These are phyloP conservation scores for Saccharomycopsis babjevae DNA, from an alignment of 805 yeast genomes.

Conservation along the genomic window DNA sequence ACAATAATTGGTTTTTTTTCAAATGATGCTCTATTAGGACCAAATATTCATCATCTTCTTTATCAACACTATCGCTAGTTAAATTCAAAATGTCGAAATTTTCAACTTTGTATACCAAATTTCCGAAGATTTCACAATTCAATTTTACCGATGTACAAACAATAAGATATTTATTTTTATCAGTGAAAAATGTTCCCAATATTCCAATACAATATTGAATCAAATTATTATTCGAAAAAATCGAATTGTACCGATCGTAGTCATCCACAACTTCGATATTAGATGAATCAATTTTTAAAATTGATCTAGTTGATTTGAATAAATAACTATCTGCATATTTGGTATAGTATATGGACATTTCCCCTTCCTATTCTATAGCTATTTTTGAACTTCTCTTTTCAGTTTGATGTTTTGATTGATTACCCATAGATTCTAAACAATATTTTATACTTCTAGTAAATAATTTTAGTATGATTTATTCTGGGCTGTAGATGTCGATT, in stretches of 20 bases:
- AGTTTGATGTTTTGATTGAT: too few relatives aligned
- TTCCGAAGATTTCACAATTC: background rate
- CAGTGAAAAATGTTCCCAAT: constrained; percentile 10
- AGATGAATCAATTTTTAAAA: constrained; percentile 13
- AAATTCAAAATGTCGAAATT: constrained; percentile 8
- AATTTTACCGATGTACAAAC: constrained; percentile 1
- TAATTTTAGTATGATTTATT: too few relatives aligned
- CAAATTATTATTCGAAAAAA: constrained; percentile 8
- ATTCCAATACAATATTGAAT: constrained; percentile 15
- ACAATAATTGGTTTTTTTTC: constrained; percentile 54
- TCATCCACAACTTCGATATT: constrained; percentile 5
- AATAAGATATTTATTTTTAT: constrained; percentile 4
- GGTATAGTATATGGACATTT: constrained; percentile 15
- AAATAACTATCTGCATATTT: constrained; percentile 13
- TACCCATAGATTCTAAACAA: too few relatives aligned
- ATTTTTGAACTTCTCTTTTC: background rate
- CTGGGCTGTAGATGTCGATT: too few relatives aligned
- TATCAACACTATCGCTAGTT: background rate
- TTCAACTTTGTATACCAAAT: constrained; percentile 6
- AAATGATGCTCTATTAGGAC: constrained; percentile 59
- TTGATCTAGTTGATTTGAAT: constrained; percentile 7
- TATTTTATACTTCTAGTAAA: too few relatives aligned
- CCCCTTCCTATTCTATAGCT: background rate
- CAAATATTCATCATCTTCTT: constrained; percentile 13
- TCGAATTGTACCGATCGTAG: constrained; percentile 12